Evolutionary conservation across 1,284 basidiomycete species (phyloP), one percentile per base, ranked within the genome.

Genomic region (Ceratorhiza oryzae-sativae): DNA sequence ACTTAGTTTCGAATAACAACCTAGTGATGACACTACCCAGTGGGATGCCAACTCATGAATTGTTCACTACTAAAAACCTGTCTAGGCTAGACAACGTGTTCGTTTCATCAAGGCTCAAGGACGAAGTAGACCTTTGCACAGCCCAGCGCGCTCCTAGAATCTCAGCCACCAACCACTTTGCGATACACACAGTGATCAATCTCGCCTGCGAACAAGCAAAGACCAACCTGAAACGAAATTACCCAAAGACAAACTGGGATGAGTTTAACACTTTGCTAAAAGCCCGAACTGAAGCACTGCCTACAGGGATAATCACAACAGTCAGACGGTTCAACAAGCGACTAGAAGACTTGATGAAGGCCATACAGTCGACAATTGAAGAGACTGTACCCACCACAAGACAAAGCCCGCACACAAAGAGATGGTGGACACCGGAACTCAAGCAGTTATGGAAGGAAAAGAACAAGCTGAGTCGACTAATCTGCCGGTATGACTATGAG

Each of bases 371-470:
- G 23, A 51, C 27, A 30, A 65, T 71, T 18, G 41, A 51, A n/a
- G 18, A 18, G 10, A 3, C 13, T 10, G 51, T 65, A 12, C 59
- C 60, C 1, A 30, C 13, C 4, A 27, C 27, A 25, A 60, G 48
- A 30, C 13, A 49, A 3, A 60, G 49, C 2, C 61, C 61, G 9
- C 30, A 71, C 61, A 30, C 36, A 9, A 73, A 71, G 20, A 18
- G 60, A 20, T 73, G 74, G 74, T 73, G 68, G 72, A 58, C 48
- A 9, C 2, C 20, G 18, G 42, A 67, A n/a, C 72, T 71, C 8
- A 60, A 36, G n/a, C 34, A 23, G 1, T 3, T 73, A 8, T 27
- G 51, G 27, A 27, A 30, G 1, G 23, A 58, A 10, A 58, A 20
- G 20, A 32, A 59, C 60, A 41, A 56, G 25, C 41, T 62, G 30